A percentile compares a stretch with the other conserved stretches of the same genome.
phyloP scores from a whole-genome alignment of 768 basidiomycete species.

The Pholiota microspora region DNA sequence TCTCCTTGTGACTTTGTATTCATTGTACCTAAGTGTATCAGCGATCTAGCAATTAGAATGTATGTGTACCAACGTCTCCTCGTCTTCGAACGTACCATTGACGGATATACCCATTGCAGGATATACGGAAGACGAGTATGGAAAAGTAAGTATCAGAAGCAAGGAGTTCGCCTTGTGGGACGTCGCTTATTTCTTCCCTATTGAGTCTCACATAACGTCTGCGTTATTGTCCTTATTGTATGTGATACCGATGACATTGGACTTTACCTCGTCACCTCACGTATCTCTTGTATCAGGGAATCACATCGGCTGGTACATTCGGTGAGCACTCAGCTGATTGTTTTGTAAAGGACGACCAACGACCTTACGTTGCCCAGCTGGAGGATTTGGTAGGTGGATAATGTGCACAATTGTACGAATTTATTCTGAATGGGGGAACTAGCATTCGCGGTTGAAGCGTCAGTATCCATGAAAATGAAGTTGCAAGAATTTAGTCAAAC shows the following conservation, averaged over 20 bases:
- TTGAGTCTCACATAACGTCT: not conserved
- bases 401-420: not conserved
- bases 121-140: constrained; percentile 19
- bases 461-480: constrained; percentile 5
- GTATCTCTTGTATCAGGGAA: not conserved
- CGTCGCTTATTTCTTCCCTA: not conserved
- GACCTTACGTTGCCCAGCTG: not conserved
- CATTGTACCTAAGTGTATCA: constrained; percentile 19
- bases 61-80: constrained; percentile 8
- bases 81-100: not conserved
- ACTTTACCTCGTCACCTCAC: not conserved
- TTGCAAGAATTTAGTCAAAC: not conserved
- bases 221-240: constrained; percentile 1
- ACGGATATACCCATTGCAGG: too few relatives aligned
- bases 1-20: not conserved
- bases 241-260: not conserved
- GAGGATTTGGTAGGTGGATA: constrained; percentile 7
- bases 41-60: constrained; percentile 30
- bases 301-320: constrained; percentile 1
- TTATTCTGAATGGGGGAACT: not conserved
- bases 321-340: not conserved
- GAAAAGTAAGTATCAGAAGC: constrained; percentile 8
- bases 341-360: not conserved
- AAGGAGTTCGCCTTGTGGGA: not conserved
- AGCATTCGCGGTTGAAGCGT: constrained; percentile 31